Base-by-base conservation (phyloP, 495 filamentous ascomycete species). In the Penicillium bialowiezense region DNA sequence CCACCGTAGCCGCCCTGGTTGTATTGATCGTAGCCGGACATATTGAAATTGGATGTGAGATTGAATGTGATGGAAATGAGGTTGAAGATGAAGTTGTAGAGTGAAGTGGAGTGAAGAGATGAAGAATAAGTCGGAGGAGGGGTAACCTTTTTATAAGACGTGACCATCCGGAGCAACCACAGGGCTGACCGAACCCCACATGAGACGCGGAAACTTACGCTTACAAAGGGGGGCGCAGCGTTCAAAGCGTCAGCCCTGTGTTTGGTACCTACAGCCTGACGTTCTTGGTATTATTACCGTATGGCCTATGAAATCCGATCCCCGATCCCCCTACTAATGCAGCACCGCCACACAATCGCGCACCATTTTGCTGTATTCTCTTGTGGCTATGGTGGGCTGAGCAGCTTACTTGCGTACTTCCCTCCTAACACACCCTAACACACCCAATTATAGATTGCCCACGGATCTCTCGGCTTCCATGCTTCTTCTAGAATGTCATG, bases 21-120 rank as follows among this genome's bases (percentile, higher is more conserved):
- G 44, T 63, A 59, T 32, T 32, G 60, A 40, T 69, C 58, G 67
- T 74, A 67, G 41, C 67, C 72, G 51, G 72, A 75, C 72, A 75
- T 75, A 3, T 32, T 32, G 29, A 32, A 10, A 32, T 32, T 32
- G 5, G 41, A 41, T 63, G 45, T 17, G 23, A 48, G 43, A 24
- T 12, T 23, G 34, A 29, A 13, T 6, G 24, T 39, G 41, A 41
- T 50, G 7, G 23, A 19, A 24, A 31, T 48, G 43, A 40, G 28
- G 17, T 3, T 24, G 37, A 29, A 39, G 41, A 44, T 32, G 35
- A 31, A 34, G 44, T 33, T 23, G 33, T 52, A 8, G 29, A 49
- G 23, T 19, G 41, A 41, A 44, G 34, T 29, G 29, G 47, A 36
- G 13, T 8, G 54, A 46, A 39, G 52, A 54, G 52, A 54, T 26